Evolutionary conservation across 768 basidiomycete genomes (phyloP).

Genomic region (Stropharia rugosoannulata): DNA sequence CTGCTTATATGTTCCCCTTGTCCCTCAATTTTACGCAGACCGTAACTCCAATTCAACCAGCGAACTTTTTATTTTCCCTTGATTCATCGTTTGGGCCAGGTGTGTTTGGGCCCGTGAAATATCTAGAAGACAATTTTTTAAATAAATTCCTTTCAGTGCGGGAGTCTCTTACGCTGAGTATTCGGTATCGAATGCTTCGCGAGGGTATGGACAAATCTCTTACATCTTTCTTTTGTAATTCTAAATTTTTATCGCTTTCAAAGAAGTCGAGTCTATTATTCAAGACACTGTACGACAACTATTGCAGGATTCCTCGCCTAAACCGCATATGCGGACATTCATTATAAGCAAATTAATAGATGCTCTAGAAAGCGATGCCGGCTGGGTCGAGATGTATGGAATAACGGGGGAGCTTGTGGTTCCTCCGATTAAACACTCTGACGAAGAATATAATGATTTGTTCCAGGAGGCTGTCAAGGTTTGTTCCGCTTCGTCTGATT

Average conservation of each 20-base stretch:
- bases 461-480: conserved; percentile 34
- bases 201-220: conserved; percentile 55
- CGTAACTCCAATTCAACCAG: conserved; percentile 71
- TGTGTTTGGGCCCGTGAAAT: conserved; percentile 21
- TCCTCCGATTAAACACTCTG: conserved; percentile 36
- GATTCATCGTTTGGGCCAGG: conserved; percentile 62
- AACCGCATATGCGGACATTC: conserved; percentile 36
- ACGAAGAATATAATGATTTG: conserved; percentile 26
- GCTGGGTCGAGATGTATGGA: conserved; percentile 70
- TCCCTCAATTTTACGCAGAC: conserved; percentile 43
- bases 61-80: conserved; percentile 81
- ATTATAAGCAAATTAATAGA: conserved; percentile 52
- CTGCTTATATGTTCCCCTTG: neutral
- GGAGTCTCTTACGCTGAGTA: conserved; percentile 60
- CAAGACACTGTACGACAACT: conserved; percentile 45
- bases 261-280: conserved; percentile 71
- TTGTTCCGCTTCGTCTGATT: neutral
- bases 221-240: neutral
- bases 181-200: conserved; percentile 77
- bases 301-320: conserved; percentile 32
- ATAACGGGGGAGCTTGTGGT: conserved; percentile 70
- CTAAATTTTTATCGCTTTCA: conserved; percentile 3
- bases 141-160: conserved; percentile 40
- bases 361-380: conserved; percentile 58
- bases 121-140: neutral